These are phyloP conservation scores for Penicillium coprophilum DNA, from an alignment of 495 filamentous ascomycete species.

Conservation along the genomic window DNA sequence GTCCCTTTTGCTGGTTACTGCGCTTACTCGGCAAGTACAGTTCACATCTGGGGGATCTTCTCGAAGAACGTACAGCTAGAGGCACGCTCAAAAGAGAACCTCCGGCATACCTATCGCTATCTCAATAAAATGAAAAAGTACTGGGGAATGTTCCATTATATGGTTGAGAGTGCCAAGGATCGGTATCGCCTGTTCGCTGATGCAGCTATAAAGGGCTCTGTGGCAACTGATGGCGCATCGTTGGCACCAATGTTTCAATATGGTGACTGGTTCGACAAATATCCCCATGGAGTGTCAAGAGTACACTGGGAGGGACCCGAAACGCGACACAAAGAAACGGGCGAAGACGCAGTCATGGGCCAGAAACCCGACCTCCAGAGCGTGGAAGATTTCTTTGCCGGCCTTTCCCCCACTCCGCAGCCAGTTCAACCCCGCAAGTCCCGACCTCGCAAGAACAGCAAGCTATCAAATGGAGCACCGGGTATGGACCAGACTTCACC, in stretches of 20 bases:
- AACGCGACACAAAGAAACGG: constrained; percentile 64
- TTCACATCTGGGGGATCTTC: constrained; percentile 91
- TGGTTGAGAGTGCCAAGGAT: constrained; percentile 89
- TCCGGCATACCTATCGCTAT: constrained; percentile 88
- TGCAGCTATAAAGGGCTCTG: constrained; percentile 53
- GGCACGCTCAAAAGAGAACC: constrained; percentile 74
- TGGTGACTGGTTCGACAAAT: constrained; percentile 95
- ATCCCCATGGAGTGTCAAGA: constrained; percentile 86
- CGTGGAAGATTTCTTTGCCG: constrained; percentile 93
- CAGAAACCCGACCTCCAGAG: constrained; percentile 87
- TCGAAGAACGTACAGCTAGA: constrained; percentile 75
- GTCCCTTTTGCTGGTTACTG: constrained; percentile 95
- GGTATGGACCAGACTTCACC: constrained; percentile 33
- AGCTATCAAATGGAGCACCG: constrained; percentile 27
- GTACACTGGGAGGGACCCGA: constrained; percentile 81
- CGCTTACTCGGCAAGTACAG: constrained; percentile 86
- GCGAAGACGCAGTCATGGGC: constrained; percentile 76
- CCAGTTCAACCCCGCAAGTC: constrained; percentile 42
- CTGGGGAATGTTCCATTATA: constrained; percentile 97
- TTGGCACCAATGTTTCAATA: constrained; percentile 80
- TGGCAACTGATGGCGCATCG: constrained; percentile 51
- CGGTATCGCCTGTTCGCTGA: constrained; percentile 86
- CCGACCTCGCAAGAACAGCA: constrained; percentile 39
- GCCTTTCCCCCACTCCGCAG: constrained; percentile 66
- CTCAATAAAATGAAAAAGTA: constrained; percentile 92